Percentiles rank a stretch among this genome's conserved stretches.
These are phyloP conservation scores for Penicillium daleae DNA, from an alignment of 495 filamentous ascomycete genomes.

Conservation along the genomic window DNA sequence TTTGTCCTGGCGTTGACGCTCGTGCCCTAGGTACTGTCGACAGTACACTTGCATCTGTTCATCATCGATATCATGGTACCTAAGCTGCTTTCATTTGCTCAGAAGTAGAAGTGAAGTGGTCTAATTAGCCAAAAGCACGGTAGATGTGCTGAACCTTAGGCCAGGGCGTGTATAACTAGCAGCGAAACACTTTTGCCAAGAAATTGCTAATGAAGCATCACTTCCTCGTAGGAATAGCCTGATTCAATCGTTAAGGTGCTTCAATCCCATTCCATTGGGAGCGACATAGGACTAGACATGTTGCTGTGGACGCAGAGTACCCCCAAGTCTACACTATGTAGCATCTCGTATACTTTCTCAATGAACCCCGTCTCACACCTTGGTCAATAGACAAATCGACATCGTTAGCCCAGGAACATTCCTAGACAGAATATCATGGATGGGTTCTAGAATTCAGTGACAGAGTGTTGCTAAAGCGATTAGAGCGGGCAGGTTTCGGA, in stretches of 20 bases:
- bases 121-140: neutral
- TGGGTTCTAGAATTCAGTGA: too few relatives aligned
- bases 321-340: neutral
- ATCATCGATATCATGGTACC: neutral
- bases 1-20: neutral
- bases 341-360: neutral
- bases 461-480: neutral
- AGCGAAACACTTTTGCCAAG: neutral
- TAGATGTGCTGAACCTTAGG: neutral
- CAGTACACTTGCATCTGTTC: slow-evolving; percentile 2
- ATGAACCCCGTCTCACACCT: neutral
- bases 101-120: neutral
- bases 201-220: neutral
- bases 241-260: neutral
- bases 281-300: neutral
- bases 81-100: neutral
- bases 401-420: neutral
- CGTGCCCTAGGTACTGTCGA: neutral
- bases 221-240: neutral
- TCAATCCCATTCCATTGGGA: neutral
- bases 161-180: neutral
- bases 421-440: too few relatives aligned
- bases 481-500: neutral
- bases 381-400: neutral
- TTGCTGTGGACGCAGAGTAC: neutral